These are phyloP conservation scores for Rhodocollybia butyracea DNA, from an alignment of 768 basidiomycete species.

Conservation along the genomic window DNA sequence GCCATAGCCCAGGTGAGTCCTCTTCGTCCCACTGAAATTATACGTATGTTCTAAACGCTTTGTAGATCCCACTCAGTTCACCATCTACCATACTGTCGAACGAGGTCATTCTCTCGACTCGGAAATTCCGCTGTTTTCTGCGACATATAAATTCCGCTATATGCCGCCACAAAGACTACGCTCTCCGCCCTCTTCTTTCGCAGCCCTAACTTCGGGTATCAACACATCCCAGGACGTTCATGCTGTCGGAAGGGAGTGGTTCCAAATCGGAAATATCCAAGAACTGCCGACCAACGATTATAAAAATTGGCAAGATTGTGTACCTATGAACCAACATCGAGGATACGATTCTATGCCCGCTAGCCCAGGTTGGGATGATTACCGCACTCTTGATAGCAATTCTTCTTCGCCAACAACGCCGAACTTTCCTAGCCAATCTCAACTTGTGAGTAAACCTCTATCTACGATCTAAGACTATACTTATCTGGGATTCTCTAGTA, in stretches of 20 bases:
- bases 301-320: neutral
- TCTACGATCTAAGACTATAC: neutral
- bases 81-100: constrained; percentile 62
- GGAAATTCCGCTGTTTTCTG: constrained; percentile 44
- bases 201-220: constrained; percentile 45
- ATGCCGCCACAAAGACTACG: constrained; percentile 11
- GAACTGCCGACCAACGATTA: constrained; percentile 1
- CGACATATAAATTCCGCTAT: constrained; percentile 56
- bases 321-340: neutral
- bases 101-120: constrained; percentile 15
- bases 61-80: constrained; percentile 63
- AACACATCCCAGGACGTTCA: constrained; percentile 7
- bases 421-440: neutral
- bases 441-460: neutral
- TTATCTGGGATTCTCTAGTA: neutral
- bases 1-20: constrained; percentile 46
- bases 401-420: constrained; percentile 1
- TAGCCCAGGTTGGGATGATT: constrained; percentile 4
- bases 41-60: neutral
- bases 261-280: neutral
- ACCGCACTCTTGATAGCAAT: neutral
- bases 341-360: neutral
- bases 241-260: neutral
- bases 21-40: neutral
- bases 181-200: constrained; percentile 11